Base-by-base conservation (phyloP, 352 stramenopile genomes). In the Phytopythium kandeliae region DNA sequence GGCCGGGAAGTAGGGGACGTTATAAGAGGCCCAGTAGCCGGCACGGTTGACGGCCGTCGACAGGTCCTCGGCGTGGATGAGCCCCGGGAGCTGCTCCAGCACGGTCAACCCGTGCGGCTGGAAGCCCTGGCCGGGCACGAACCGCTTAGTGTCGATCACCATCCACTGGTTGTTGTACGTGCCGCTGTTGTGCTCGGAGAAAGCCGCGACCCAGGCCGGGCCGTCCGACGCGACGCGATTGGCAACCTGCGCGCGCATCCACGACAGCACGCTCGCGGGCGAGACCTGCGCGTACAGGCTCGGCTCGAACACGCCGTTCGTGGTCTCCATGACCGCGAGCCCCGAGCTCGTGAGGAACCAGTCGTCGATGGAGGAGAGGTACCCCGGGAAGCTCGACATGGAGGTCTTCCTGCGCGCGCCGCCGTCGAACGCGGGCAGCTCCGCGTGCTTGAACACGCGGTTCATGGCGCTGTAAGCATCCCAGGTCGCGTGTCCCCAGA, bases 81-180 rank as follows among this genome's bases (percentile, higher is more conserved):
- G 53, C 1, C 67, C 80, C 2, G 79, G 85, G 0, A 91, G 67
- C 54, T 95, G 75, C 63, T 93, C 82, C n/a, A 89, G 51, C 7
- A 92, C 54, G 8, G 57, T 86, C 19, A 95, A 57, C 0, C 74
- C 71, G 45, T 73, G 53, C n/a, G 42, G 11, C 22, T 54, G 30
- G 34, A 92, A 81, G 10, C 68, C 74, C 12, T 55, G 33, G 22
- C 70, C 67, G 0, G 59, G 54, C 13, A 65, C 48, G 51, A 86
- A 89, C 6, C 58, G 61, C n/a, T 77, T 82, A 17, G 67, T 64
- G 60, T 95, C 78, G 6, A 91, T 51, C 37, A 91, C 53, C 79
- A 91, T 88, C 77, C 82, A 95, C 63, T 91, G 79, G 53, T 93
- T 89, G 58, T 88, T 89, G 65, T 93, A 90, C 38, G 83, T 89